phyloP scores from a whole-genome alignment of 2,329 filamentous ascomycete species.

The Cladorrhinum sp. region DNA sequence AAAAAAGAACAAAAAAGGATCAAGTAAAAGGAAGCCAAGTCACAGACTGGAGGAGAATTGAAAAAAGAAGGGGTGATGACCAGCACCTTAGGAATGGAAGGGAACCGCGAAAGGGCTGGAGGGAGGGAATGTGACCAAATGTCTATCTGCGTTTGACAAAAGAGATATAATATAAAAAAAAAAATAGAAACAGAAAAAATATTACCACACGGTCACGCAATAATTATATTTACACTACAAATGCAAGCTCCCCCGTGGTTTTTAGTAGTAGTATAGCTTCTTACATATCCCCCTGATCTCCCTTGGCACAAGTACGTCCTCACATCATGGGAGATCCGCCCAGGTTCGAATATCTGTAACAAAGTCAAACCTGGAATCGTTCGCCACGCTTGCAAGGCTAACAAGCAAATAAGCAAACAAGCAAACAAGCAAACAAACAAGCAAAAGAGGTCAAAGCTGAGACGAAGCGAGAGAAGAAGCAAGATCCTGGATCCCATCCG shows the following conservation, averaged over 20 bases:
- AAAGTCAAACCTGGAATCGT: too few species aligned
- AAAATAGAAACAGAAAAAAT: not conserved
- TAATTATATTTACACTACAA: not conserved
- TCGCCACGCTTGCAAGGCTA: too few species aligned
- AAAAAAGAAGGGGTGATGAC: not conserved
- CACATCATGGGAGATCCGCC: too few species aligned
- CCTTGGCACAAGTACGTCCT: not conserved
- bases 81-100: not conserved
- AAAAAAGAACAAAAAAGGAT: not conserved
- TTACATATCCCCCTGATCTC: not conserved
- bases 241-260: too few species aligned
- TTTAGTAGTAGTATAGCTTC: too few species aligned
- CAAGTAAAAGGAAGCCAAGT: not conserved
- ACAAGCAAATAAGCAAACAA: too few species aligned
- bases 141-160: not conserved
- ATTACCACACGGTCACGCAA: not conserved
- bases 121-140: not conserved
- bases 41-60: not conserved
- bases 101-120: not conserved
- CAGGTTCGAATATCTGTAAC: not conserved
- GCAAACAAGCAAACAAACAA: not conserved
- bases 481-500: not conserved
- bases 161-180: not conserved
- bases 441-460: not conserved
- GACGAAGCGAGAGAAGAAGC: not conserved